Evolutionary conservation across 2,329 filamentous ascomycete genomes (phyloP).

Genomic region (Neonectria hederae): DNA sequence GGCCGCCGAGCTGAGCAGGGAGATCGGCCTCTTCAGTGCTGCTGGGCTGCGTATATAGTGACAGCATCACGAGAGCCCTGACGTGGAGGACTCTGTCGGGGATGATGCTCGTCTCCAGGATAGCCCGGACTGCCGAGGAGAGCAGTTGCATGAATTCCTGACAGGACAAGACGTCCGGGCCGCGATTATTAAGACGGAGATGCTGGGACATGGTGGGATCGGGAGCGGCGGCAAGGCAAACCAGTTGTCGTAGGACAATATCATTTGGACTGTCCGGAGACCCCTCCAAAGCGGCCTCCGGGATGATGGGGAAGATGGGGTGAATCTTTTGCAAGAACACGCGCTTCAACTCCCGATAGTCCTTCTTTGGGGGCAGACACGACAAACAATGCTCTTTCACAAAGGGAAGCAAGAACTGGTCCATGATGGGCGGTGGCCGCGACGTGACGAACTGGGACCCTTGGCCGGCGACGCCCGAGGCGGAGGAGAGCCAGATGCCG

Average conservation of each 20-base stretch:
- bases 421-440: slow-evolving; percentile 51
- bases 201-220: slow-evolving; percentile 57
- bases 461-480: slow-evolving; percentile 38
- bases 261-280: slow-evolving; percentile 46
- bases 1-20: slow-evolving; percentile 62
- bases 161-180: slow-evolving; percentile 51
- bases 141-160: slow-evolving; percentile 60
- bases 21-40: slow-evolving; percentile 63
- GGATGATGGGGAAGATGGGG: slow-evolving; percentile 63
- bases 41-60: slow-evolving; percentile 67
- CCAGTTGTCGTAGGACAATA: slow-evolving; percentile 62
- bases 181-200: slow-evolving; percentile 55
- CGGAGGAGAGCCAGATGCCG: slow-evolving; percentile 62
- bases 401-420: slow-evolving; percentile 54
- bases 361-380: slow-evolving; percentile 57
- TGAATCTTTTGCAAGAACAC: slow-evolving; percentile 64
- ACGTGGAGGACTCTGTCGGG: slow-evolving; percentile 64
- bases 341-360: slow-evolving; percentile 56
- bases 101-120: slow-evolving; percentile 64
- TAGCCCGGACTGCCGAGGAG: slow-evolving; percentile 58
- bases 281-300: slow-evolving; percentile 46
- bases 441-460: slow-evolving; percentile 51
- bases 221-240: slow-evolving; percentile 64
- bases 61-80: slow-evolving; percentile 62
- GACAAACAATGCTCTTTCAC: slow-evolving; percentile 57